phyloP scores from a whole-genome alignment of 805 yeast species.

The Schwanniomyces occidentalis region DNA sequence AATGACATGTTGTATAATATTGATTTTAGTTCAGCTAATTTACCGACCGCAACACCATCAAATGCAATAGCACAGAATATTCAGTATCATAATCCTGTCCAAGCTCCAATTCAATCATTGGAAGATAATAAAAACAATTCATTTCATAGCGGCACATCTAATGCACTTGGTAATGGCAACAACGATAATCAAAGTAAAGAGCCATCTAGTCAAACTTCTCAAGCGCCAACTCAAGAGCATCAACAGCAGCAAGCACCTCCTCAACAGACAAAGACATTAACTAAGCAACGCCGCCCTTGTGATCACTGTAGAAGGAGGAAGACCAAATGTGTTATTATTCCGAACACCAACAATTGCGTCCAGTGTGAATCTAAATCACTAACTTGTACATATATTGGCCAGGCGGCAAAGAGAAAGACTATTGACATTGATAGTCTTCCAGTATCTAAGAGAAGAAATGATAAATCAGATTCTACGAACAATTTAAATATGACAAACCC shows the following conservation, averaged over 20 bases:
- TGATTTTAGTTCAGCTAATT: constrained; percentile 21
- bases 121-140: neutral
- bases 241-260: neutral
- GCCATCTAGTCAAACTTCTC: neutral
- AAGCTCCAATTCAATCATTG: constrained; percentile 6
- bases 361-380: constrained; percentile 75
- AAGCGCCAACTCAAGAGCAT: neutral
- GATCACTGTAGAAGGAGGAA: constrained; percentile 83
- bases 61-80: constrained; percentile 29
- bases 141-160: neutral
- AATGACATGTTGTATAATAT: constrained; percentile 32
- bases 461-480: constrained; percentile 10
- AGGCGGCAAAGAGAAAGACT: constrained; percentile 44
- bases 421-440: constrained; percentile 11
- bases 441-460: constrained; percentile 19
- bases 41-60: constrained; percentile 3
- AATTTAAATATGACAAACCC: constrained; percentile 8
- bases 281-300: constrained; percentile 64
- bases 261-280: neutral
- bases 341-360: constrained; percentile 63
- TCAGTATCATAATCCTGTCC: constrained; percentile 31
- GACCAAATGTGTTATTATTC: constrained; percentile 72
- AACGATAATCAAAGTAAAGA: constrained; percentile 2
- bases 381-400: constrained; percentile 73
- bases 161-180: neutral